Percentiles rank a stretch among this genome's conserved stretches.
Conservation (phyloP, 108 stramenopile species). For the Pseudonitzschia pungens region DNA sequence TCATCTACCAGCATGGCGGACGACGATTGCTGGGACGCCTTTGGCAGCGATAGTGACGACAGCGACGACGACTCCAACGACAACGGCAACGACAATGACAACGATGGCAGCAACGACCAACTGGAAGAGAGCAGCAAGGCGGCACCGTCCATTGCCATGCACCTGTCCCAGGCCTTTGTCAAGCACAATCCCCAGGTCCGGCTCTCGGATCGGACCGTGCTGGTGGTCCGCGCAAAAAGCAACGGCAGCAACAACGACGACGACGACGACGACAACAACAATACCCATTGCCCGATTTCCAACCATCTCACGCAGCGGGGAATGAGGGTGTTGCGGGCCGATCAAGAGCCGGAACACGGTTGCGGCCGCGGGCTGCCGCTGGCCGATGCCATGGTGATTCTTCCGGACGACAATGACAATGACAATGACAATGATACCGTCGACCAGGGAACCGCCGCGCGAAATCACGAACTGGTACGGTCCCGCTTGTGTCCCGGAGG, state of each 20-base stretch:
- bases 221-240: conserved; percentile 10
- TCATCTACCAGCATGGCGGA: too few species aligned
- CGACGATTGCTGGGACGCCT: conserved; percentile 54
- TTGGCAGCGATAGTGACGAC: conserved; percentile 61
- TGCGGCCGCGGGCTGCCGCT: too few species aligned
- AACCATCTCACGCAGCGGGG: conserved; percentile 5
- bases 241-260: conserved; percentile 3
- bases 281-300: conserved; percentile 8
- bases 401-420: neutral
- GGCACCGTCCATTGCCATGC: conserved; percentile 28
- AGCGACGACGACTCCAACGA: conserved; percentile 12
- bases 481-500: conserved; percentile 13
- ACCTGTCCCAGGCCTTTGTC: conserved; percentile 43
- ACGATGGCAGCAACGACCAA: neutral
- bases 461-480: neutral
- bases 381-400: neutral
- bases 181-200: conserved; percentile 43
- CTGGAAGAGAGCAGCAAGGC: neutral
- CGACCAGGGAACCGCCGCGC: neutral
- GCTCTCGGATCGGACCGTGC: conserved; percentile 46
- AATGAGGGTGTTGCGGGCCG: neutral
- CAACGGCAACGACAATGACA: neutral
- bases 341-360: neutral
- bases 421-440: neutral
- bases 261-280: neutral